A percentile compares a stretch with the other conserved stretches of the same genome.
These are phyloP conservation scores for Heterobasidion occidentale DNA, from an alignment of 1,284 basidiomycete genomes.

Conservation along the genomic window DNA sequence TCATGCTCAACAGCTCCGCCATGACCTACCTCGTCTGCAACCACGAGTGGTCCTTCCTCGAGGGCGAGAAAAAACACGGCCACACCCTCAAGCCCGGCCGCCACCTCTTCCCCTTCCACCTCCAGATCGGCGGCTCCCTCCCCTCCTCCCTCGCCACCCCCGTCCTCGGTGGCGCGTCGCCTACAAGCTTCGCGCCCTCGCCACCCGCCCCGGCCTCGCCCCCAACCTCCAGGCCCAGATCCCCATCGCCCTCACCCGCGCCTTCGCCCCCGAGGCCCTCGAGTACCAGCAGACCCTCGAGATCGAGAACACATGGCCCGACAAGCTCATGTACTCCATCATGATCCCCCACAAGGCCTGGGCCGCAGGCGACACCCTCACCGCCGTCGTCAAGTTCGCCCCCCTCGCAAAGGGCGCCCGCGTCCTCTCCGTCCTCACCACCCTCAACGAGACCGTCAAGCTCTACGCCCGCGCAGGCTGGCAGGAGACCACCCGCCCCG, in stretches of 20 bases:
- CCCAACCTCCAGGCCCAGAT: conserved; percentile 61
- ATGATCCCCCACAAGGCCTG: conserved; percentile 86
- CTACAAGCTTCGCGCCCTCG: conserved; percentile 85
- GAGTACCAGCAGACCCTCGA: conserved; percentile 95
- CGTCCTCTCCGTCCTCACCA: conserved; percentile 60
- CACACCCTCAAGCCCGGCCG: conserved; percentile 88
- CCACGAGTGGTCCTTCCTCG: conserved; percentile 86
- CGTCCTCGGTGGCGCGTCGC: conserved; percentile 52
- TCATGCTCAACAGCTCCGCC: conserved; percentile 34
- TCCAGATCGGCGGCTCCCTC: conserved; percentile 73
- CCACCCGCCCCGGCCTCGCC: conserved; percentile 66
- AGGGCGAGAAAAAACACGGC: conserved; percentile 67
- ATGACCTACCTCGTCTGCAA: conserved; percentile 66
- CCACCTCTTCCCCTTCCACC: conserved; percentile 83
- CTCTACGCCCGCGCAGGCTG: conserved; percentile 44
- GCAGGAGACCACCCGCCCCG: conserved; percentile 58
- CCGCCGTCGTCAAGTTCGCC: conserved; percentile 79
- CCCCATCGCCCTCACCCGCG: conserved; percentile 64
- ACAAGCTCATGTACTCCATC: conserved; percentile 89
- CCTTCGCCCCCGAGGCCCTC: conserved; percentile 74
- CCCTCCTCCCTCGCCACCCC: conserved; percentile 69
- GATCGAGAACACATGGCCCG: conserved; percentile 94
- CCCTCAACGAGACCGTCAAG: conserved; percentile 73
- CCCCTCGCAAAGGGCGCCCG: conserved; percentile 80
- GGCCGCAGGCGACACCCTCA: conserved; percentile 81